Base-by-base conservation (phyloP, 1,284 basidiomycete genomes). In the Malassezia obtusa region DNA sequence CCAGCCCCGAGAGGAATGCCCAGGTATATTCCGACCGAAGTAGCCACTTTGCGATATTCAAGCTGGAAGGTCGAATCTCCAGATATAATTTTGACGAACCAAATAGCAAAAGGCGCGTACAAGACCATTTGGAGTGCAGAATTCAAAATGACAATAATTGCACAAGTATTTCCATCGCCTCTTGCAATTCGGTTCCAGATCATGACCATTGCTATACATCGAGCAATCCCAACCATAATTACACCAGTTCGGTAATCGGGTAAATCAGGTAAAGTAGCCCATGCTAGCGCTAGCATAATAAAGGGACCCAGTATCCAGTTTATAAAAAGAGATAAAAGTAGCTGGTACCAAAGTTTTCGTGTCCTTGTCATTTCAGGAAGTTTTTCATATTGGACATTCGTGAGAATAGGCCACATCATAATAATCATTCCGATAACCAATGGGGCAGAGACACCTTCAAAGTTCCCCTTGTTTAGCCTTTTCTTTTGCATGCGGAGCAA, bases 341-440 rank as follows among this genome's bases (percentile, higher is more conserved):
- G 77, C 59, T 91, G 87, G 12, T 78, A 75, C 84, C 85, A 89
- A 14, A 87, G 67, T 9, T 77, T 74, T 6, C 77, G 73, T 0
- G 80, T 80, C 1, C 75, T 67, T 60, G 87, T 81, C 32, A 88
- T 75, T 8, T 68, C 58, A 0, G 83, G 82, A 4, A 89, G 78
- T 0, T 78, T 74, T 70, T 89, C 86, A 69, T 86, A 89, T 66
- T 85, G 83, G 82, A 68, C 84, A 76, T 85, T 85, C 37, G 84
- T 82, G 14, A 72, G 53, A 37, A 85, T 81, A 1, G 87, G 88
- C 84, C 86, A 89, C 84, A 90, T 91, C 88, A 91, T 90, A 49
- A 88, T 77, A 22, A 89, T 52, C 86, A 80, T 1, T 6, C 67
- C 67, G 15, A 71, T 59, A 9, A 61, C 62, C n/a, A 71, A 49